Evolutionary conservation across 108 stramenopile species (phyloP).

Genomic region (Epipyxis sp.): DNA sequence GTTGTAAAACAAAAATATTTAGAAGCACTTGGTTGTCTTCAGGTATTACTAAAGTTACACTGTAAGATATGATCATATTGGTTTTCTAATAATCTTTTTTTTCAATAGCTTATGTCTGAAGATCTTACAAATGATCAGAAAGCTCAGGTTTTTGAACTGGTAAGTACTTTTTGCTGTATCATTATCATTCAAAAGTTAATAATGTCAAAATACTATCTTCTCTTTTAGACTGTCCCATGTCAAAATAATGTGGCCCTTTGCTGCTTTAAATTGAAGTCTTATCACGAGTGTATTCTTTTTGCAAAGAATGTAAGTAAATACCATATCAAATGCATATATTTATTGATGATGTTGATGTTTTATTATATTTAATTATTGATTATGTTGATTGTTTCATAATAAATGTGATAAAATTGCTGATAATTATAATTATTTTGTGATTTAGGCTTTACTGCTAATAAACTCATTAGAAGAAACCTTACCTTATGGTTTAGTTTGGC

Average conservation of each 20-base stretch:
- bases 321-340: too few relatives aligned
- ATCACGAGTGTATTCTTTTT: neutral
- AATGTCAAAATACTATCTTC: neutral
- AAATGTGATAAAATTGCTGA: too few relatives aligned
- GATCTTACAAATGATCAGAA: neutral
- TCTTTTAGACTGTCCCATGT: neutral
- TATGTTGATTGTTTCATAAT: too few relatives aligned
- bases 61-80: neutral
- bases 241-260: neutral
- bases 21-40: neutral
- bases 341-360: too few relatives aligned
- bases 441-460: too few relatives aligned
- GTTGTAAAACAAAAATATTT: neutral
- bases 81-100: neutral
- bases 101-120: neutral
- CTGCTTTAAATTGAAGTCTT: neutral
- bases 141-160: neutral
- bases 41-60: neutral
- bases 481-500: too few relatives aligned
- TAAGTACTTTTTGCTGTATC: neutral
- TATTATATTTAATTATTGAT: too few relatives aligned
- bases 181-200: neutral
- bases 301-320: constrained; percentile 18
- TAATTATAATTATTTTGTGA: too few relatives aligned
- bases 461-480: too few relatives aligned